phyloP scores from a whole-genome alignment of 495 filamentous ascomycete species.

The Hypoxylon lenormandii region DNA sequence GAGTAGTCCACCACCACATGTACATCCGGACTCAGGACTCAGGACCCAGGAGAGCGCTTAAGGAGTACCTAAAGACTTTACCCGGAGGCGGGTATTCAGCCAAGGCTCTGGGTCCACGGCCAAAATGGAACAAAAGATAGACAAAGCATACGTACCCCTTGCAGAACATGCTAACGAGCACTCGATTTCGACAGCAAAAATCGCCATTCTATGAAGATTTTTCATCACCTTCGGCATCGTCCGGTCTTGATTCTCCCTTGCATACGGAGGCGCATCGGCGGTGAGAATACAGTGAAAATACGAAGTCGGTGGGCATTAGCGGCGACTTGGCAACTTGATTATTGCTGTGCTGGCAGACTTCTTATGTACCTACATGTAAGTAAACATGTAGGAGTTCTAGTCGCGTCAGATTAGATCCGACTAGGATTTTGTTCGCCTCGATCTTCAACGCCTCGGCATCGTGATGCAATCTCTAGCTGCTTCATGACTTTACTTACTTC shows the following conservation, averaged over 20 bases:
- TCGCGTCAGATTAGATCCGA: slow-evolving; percentile 26
- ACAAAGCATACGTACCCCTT: slow-evolving; percentile 41
- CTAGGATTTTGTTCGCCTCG: slow-evolving; percentile 18
- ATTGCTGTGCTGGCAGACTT: slow-evolving; percentile 29
- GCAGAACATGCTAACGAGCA: slow-evolving; percentile 7
- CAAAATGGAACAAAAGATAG: slow-evolving; percentile 33
- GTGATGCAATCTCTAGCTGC: not conserved
- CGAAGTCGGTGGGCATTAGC: slow-evolving; percentile 39
- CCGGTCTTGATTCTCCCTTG: slow-evolving; percentile 32
- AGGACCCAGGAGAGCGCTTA: slow-evolving; percentile 7
- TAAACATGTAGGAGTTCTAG: not conserved
- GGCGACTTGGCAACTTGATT: slow-evolving; percentile 36
- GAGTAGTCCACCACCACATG: slow-evolving; percentile 22
- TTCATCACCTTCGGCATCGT: not conserved
- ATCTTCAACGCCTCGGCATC: not conserved
- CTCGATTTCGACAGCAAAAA: slow-evolving; percentile 31
- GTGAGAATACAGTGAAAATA: slow-evolving; percentile 40
- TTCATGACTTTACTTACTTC: not conserved
- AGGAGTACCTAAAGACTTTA: slow-evolving; percentile 34
- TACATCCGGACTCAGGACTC: slow-evolving; percentile 7
- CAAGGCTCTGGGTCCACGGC: slow-evolving; percentile 9
- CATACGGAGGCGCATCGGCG: slow-evolving; percentile 13
- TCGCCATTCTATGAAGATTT: slow-evolving; percentile 17
- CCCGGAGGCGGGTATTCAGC: slow-evolving; percentile 34
- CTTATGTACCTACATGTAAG: not conserved